Percentiles rank a stretch among this genome's conserved stretches.
Evolutionary conservation across 331 rosid species (phyloP).

Genomic region (Quercus phellos): DNA sequence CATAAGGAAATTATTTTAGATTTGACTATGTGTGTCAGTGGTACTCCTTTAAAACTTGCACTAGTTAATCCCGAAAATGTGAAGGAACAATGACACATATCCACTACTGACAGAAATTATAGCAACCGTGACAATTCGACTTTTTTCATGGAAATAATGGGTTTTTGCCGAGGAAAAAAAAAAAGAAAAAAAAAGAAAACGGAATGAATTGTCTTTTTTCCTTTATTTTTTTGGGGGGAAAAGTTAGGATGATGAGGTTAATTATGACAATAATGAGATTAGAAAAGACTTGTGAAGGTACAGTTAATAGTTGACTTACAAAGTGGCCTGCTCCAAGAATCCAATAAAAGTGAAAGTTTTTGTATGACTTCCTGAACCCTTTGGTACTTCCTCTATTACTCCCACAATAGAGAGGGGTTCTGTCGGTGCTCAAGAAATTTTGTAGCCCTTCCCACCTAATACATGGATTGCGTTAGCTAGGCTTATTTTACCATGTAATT

Average conservation of each 20-base stretch:
- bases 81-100: not conserved
- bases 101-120: not conserved
- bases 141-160: not conserved
- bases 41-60: too few relatives aligned
- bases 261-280: not conserved
- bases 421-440: conserved; percentile 39
- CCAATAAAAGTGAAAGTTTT: conserved; percentile 84
- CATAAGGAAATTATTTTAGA: too few relatives aligned
- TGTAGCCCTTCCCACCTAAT: conserved; percentile 77
- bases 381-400: conserved; percentile 27
- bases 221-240: not conserved
- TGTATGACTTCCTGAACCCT: conserved; percentile 61
- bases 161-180: not conserved
- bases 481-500: too few relatives aligned
- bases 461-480: not conserved
- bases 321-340: conserved; percentile 95
- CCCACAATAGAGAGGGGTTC: conserved; percentile 64
- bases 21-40: too few relatives aligned
- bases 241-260: not conserved
- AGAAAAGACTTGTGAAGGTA: not conserved
- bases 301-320: conserved; percentile 49
- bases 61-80: too few relatives aligned
- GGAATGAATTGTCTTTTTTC: too few relatives aligned
- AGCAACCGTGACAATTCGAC: not conserved
- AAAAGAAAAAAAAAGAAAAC: too few relatives aligned